A percentile compares a stretch with the other conserved stretches of the same genome.
Conservation (phyloP, 2,329 filamentous ascomycete genomes). For the Neonectria ditissima region DNA sequence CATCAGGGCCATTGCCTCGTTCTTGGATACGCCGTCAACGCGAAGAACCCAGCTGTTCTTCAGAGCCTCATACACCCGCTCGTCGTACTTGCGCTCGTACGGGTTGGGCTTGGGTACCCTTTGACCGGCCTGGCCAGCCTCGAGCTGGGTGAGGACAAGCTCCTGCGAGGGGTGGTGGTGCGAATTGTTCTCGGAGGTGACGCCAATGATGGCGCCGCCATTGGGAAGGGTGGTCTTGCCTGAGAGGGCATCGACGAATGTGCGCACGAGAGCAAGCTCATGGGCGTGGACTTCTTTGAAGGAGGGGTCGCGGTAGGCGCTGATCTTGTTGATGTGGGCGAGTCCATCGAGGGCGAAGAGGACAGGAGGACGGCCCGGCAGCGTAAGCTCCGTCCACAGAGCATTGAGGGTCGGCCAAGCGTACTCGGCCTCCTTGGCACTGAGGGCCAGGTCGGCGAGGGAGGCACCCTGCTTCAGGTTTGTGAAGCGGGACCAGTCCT, state of each 20-base stretch:
- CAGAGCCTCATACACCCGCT: conserved; percentile 65
- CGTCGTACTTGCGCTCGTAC: conserved; percentile 68
- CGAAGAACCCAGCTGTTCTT: conserved; percentile 64
- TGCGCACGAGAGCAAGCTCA: conserved; percentile 80
- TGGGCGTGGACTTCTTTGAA: conserved; percentile 85
- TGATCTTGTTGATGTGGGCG: conserved; percentile 82
- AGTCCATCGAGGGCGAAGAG: conserved; percentile 84
- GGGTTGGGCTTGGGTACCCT: conserved; percentile 61
- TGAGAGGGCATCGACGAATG: conserved; percentile 79
- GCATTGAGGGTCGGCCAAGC: conserved; percentile 86
- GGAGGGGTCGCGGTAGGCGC: conserved; percentile 78
- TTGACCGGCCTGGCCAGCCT: conserved; percentile 55
- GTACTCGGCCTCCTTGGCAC: conserved; percentile 78
- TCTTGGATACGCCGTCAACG: conserved; percentile 76
- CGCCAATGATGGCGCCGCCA: conserved; percentile 82
- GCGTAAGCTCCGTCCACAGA: conserved; percentile 81
- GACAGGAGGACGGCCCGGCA: conserved; percentile 67
- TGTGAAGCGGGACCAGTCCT: conserved; percentile 57
- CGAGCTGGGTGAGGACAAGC: conserved; percentile 71
- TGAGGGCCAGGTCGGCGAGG: conserved; percentile 76
- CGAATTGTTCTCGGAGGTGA: conserved; percentile 78
- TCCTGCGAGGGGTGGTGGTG: conserved; percentile 75
- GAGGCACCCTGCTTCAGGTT: conserved; percentile 66
- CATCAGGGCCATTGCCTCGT: conserved; percentile 83
- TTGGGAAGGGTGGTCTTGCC: conserved; percentile 70